Conservation (phyloP, 78 protist species). For the Blattamonas nauphoetae region DNA sequence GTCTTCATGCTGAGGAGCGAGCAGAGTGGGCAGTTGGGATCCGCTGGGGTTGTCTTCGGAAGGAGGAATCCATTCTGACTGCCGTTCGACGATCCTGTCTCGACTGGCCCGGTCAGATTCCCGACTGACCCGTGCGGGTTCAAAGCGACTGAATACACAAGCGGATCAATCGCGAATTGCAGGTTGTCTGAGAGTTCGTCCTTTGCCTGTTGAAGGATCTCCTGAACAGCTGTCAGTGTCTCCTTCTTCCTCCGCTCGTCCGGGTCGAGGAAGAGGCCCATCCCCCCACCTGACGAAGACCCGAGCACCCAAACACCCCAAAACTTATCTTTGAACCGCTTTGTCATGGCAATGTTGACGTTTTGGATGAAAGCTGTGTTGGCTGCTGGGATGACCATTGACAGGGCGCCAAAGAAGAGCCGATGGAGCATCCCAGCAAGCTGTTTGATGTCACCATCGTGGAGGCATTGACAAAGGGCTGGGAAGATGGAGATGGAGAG, state of each 20-base stretch:
- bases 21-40: no score
- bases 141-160: not conserved
- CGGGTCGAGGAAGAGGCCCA: not conserved
- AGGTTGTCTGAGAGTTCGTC: not conserved
- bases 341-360: not conserved
- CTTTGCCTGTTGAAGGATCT: not conserved
- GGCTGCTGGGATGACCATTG: not conserved
- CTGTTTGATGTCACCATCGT: not conserved
- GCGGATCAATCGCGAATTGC: not conserved
- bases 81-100: no score
- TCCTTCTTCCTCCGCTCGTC: not conserved
- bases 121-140: not conserved
- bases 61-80: no score
- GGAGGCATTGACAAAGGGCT: not conserved
- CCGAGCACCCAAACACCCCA: not conserved
- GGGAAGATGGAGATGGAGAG: not conserved
- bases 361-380: not conserved
- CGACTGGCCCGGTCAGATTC: no score
- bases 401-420: not conserved
- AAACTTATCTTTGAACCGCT: not conserved
- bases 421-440: not conserved
- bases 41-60: no score
- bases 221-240: not conserved
- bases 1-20: no score
- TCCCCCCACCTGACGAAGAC: not conserved